Conservation (phyloP, 768 basidiomycete genomes). For the Clathrus columnatus region DNA sequence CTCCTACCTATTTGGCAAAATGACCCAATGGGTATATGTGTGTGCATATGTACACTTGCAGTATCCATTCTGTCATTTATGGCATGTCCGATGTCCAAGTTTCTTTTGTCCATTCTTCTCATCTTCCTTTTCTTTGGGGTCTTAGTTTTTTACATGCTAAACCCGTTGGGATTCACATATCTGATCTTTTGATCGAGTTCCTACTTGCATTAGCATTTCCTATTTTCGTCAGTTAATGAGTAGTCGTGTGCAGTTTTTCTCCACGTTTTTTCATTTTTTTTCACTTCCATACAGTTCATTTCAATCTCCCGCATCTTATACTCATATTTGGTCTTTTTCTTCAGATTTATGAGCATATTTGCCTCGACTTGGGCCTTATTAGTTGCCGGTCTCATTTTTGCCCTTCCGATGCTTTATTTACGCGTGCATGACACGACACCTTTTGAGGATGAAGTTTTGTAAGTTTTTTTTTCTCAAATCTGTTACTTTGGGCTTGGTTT, state of each 20-base stretch:
- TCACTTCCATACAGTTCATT: not conserved
- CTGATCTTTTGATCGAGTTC: too few species aligned
- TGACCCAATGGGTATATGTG: too few species aligned
- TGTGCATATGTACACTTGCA: too few species aligned
- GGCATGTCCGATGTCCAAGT: too few species aligned
- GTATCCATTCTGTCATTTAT: too few species aligned
- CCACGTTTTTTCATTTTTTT: not conserved
- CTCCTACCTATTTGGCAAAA: too few species aligned
- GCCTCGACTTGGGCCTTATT: slow-evolving; percentile 68
- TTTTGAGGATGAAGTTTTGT: slow-evolving; percentile 45
- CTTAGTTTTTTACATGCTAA: not conserved
- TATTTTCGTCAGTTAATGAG: too few species aligned
- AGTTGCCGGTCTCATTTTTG: slow-evolving; percentile 51
- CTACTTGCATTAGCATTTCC: too few species aligned
- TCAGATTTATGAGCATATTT: slow-evolving; percentile 59
- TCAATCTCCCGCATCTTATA: slow-evolving; percentile 1
- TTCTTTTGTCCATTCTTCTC: too few species aligned
- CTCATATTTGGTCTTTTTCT: slow-evolving; percentile 1
- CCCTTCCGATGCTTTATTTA: slow-evolving; percentile 66
- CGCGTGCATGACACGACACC: slow-evolving; percentile 58
- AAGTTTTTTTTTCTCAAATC: slow-evolving; percentile 18
- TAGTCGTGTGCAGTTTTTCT: too few species aligned
- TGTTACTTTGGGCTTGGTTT: not conserved
- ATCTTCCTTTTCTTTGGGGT: too few species aligned
- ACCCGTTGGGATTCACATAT: not conserved